These are phyloP conservation scores for Monilinia vaccinii-corymbosi DNA, from an alignment of 2,329 filamentous ascomycete genomes.

Conservation along the genomic window DNA sequence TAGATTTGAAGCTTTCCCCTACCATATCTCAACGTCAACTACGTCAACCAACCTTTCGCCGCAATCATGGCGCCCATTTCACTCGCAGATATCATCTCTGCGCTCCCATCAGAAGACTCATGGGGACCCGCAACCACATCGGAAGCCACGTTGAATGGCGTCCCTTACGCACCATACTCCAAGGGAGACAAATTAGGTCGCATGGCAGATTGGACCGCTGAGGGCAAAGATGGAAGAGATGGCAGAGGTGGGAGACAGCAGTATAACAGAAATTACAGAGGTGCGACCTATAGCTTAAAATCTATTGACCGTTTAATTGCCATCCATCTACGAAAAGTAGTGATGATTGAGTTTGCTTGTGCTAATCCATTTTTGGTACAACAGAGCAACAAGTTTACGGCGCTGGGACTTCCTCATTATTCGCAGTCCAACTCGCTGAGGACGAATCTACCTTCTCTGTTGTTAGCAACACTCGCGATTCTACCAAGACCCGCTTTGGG, in stretches of 20 bases:
- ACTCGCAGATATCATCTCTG: slow-evolving; percentile 57
- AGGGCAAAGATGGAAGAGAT: slow-evolving; percentile 74
- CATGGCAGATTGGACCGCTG: slow-evolving; percentile 96
- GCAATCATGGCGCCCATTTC: slow-evolving; percentile 43
- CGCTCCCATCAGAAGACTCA: slow-evolving; percentile 64
- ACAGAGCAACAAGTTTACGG: slow-evolving; percentile 95
- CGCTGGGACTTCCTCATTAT: slow-evolving; percentile 74
- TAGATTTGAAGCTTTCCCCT: slow-evolving; percentile 1
- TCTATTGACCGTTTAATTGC: slow-evolving; percentile 13
- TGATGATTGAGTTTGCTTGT: neutral
- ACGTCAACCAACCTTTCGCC: slow-evolving; percentile 13
- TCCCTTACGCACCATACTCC: slow-evolving; percentile 95
- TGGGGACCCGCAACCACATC: slow-evolving; percentile 81
- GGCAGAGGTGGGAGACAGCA: slow-evolving; percentile 69
- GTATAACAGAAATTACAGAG: slow-evolving; percentile 89
- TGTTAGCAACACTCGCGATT: slow-evolving; percentile 87
- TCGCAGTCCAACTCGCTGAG: slow-evolving; percentile 84
- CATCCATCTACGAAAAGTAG: slow-evolving; percentile 8
- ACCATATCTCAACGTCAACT: slow-evolving; percentile 9
- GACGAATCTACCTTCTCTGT: slow-evolving; percentile 98
- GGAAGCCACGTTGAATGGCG: slow-evolving; percentile 86
- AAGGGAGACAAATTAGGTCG: slow-evolving; percentile 98
- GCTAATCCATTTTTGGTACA: slow-evolving; percentile 10
- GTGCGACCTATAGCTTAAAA: slow-evolving; percentile 40
- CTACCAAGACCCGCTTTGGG: slow-evolving; percentile 76